Evolutionary conservation across 2,329 filamentous ascomycete species (phyloP).

Genomic region (Ophiosphaerella herpotricha): DNA sequence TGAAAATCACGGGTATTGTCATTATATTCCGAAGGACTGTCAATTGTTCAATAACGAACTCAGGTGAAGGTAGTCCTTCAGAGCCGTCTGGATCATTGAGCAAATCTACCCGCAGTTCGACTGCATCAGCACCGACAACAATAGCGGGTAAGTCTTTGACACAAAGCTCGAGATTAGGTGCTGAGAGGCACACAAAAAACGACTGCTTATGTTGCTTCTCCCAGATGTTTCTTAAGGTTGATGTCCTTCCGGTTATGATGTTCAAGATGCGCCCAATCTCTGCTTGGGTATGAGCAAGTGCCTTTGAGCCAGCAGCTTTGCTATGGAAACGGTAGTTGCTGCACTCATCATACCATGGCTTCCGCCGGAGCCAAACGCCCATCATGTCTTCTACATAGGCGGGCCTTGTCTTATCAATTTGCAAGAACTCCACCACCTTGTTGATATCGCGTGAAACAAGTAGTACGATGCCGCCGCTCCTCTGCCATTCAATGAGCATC

Average conservation of each 20-base stretch:
- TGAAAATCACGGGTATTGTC: conserved; percentile 86
- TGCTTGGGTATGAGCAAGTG: conserved; percentile 59
- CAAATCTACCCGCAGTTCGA: conserved; percentile 91
- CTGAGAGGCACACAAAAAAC: conserved; percentile 91
- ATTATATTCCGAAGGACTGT: conserved; percentile 75
- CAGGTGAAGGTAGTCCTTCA: conserved; percentile 64
- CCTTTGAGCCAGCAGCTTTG: conserved; percentile 61
- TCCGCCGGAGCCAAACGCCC: conserved; percentile 85
- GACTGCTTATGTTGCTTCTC: conserved; percentile 68
- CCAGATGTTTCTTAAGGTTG: conserved; percentile 58
- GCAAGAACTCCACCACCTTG: conserved; percentile 85
- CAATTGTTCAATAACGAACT: conserved; percentile 82
- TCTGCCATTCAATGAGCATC: conserved; percentile 73
- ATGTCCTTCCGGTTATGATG: conserved; percentile 66
- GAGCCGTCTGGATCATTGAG: conserved; percentile 70
- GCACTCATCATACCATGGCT: conserved; percentile 88
- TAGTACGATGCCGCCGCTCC: conserved; percentile 79
- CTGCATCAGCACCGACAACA: conserved; percentile 85
- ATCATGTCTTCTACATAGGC: conserved; percentile 93
- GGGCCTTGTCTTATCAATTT: conserved; percentile 85
- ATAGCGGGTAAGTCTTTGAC: conserved; percentile 70
- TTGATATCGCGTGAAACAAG: conserved; percentile 86
- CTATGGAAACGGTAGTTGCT: conserved; percentile 95
- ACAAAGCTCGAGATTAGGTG: conserved; percentile 71
- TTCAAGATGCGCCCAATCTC: conserved; percentile 77